Evolutionary conservation across 495 filamentous ascomycete species (phyloP).

Genomic region (Aspergillus ostianus): DNA sequence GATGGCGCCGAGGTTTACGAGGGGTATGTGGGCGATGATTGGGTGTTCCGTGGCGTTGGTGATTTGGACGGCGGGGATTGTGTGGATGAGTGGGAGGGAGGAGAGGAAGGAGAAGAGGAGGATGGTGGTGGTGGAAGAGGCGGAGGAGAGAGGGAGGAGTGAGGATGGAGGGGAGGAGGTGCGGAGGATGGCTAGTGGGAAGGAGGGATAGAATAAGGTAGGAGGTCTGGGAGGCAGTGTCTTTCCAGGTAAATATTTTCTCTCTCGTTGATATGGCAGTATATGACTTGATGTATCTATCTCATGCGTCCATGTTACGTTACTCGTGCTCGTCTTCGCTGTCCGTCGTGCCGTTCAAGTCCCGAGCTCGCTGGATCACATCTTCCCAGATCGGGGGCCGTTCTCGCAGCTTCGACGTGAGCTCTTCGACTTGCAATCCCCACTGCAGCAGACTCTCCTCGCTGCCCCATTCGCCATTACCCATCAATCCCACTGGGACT

Average conservation of each 20-base stretch:
- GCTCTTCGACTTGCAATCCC: conserved; percentile 11
- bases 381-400: conserved; percentile 32
- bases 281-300: background rate
- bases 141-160: background rate
- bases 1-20: conserved; percentile 57
- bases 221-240: no score
- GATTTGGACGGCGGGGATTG: conserved; percentile 42
- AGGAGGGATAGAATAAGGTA: background rate
- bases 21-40: conserved; percentile 61
- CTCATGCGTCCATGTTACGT: background rate
- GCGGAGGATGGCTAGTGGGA: background rate
- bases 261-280: background rate
- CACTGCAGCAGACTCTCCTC: conserved; percentile 61
- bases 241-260: background rate
- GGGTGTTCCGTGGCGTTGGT: conserved; percentile 49
- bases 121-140: background rate
- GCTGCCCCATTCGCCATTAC: conserved; percentile 78
- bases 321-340: background rate
- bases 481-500: conserved; percentile 79
- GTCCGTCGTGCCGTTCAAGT: background rate
- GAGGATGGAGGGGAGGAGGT: background rate
- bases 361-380: conserved; percentile 24
- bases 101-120: background rate
- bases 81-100: conserved; percentile 1
- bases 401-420: background rate